These are phyloP conservation scores for Cinnamomum micranthum DNA, from an alignment of 164 flowering plant genomes.

Conservation along the genomic window DNA sequence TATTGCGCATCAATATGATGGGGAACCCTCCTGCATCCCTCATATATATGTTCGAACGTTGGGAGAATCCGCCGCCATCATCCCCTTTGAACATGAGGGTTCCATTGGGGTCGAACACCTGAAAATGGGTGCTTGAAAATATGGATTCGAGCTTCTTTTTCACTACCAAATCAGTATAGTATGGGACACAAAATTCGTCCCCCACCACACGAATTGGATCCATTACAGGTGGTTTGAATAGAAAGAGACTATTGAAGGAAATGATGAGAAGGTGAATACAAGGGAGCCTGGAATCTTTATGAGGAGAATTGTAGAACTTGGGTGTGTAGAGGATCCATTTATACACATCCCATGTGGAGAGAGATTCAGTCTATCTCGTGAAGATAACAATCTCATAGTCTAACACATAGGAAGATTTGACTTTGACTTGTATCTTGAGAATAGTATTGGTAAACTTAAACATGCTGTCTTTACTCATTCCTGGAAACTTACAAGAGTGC, in stretches of 20 bases:
- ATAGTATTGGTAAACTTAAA: too few relatives aligned
- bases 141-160: background rate
- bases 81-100: background rate
- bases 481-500: too few relatives aligned
- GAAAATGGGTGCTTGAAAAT: background rate
- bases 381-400: too few relatives aligned
- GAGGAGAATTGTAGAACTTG: background rate
- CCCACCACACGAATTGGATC: background rate
- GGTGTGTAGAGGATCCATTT: too few relatives aligned
- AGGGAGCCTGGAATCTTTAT: background rate
- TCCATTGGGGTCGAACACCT: constrained; percentile 2
- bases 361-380: too few relatives aligned
- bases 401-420: too few relatives aligned
- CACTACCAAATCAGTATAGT: background rate
- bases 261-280: too few relatives aligned
- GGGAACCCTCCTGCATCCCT: background rate
- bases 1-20: constrained; percentile 1
- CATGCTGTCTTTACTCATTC: too few relatives aligned
- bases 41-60: background rate
- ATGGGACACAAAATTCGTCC: background rate
- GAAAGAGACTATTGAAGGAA: too few relatives aligned
- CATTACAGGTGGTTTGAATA: background rate
- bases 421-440: too few relatives aligned
- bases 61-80: background rate
- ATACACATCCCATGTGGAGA: too few relatives aligned